These are phyloP conservation scores for Claviceps sp. DNA, from an alignment of 2,329 filamentous ascomycete genomes.

Conservation along the genomic window DNA sequence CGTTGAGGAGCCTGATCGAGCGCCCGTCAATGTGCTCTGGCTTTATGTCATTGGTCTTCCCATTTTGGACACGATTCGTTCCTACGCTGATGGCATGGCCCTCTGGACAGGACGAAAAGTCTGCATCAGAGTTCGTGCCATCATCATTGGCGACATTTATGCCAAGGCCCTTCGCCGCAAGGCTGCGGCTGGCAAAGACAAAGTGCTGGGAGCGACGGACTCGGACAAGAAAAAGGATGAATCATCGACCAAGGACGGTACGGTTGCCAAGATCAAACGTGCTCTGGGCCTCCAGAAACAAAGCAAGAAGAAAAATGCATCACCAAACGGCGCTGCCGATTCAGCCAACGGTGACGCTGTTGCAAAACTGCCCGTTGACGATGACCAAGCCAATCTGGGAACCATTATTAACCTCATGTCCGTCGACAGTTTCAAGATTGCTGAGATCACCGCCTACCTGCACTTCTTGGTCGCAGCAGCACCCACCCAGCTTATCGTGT, in stretches of 20 bases:
- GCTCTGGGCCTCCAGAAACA: slow-evolving; percentile 50
- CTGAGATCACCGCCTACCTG: slow-evolving; percentile 85
- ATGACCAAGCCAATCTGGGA: slow-evolving; percentile 78
- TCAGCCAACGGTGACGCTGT: slow-evolving; percentile 19
- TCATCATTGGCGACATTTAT: slow-evolving; percentile 96
- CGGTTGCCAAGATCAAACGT: slow-evolving; percentile 37
- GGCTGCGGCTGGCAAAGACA: slow-evolving; percentile 65
- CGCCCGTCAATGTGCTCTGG: slow-evolving; percentile 82
- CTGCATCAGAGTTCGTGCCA: slow-evolving; percentile 82
- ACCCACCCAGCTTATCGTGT: slow-evolving; percentile 74
- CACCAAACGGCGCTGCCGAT: slow-evolving; percentile 21
- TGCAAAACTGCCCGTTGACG: slow-evolving; percentile 25
- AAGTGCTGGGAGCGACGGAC: slow-evolving; percentile 48
- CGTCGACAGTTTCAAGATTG: slow-evolving; percentile 97
- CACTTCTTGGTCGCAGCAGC: slow-evolving; percentile 92
- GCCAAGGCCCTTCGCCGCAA: slow-evolving; percentile 88
- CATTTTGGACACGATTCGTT: slow-evolving; percentile 66
- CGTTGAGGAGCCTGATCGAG: slow-evolving; percentile 66
- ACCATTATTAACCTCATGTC: slow-evolving; percentile 99
- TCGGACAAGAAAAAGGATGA: slow-evolving; percentile 22
- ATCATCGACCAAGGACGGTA: slow-evolving; percentile 22
- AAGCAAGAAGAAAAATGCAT: slow-evolving; percentile 29
- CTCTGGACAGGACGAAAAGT: slow-evolving; percentile 91
- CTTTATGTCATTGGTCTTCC: slow-evolving; percentile 88
- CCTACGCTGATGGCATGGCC: slow-evolving; percentile 71